phyloP scores from a whole-genome alignment of 257 asterid species.

The Datura wrightii region DNA sequence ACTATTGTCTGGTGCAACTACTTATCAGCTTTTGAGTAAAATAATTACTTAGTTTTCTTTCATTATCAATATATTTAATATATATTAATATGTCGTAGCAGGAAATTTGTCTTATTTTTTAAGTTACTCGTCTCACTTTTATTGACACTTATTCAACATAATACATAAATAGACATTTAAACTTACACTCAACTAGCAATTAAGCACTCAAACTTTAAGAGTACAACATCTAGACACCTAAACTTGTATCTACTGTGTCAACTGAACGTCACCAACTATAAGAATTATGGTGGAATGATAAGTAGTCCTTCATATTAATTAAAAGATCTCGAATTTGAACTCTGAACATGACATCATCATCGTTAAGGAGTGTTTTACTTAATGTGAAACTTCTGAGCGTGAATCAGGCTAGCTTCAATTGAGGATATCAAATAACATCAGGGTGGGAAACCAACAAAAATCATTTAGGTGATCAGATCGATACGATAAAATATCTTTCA shows the following conservation, averaged over 20 bases:
- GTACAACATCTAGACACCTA: too few relatives aligned
- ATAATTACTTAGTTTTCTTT: not conserved
- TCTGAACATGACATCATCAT: not conserved
- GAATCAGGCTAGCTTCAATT: not conserved
- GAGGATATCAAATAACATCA: too few relatives aligned
- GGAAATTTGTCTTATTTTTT: not conserved
- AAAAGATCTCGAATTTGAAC: not conserved
- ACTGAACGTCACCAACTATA: not conserved
- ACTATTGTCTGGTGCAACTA: constrained; percentile 35
- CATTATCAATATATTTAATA: not conserved
- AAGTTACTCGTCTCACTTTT: not conserved
- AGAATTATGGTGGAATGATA: accelerated
- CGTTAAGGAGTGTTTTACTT: not conserved
- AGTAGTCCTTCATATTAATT: not conserved
- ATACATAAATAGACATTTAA: too few relatives aligned
- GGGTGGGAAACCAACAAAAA: too few relatives aligned
- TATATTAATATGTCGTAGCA: not conserved
- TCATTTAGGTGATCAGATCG: too few relatives aligned
- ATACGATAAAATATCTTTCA: too few relatives aligned
- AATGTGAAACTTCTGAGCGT: accelerated
- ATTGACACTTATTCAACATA: not conserved
- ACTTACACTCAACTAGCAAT: too few relatives aligned
- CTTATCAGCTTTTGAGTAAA: constrained; percentile 29
- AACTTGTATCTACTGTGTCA: too few relatives aligned
- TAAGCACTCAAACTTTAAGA: too few relatives aligned